Percentiles rank a stretch among this genome's conserved stretches.
These are phyloP conservation scores for Chlamydomonas schloesseri DNA, from an alignment of 139 green algal species.

Conservation along the genomic window DNA sequence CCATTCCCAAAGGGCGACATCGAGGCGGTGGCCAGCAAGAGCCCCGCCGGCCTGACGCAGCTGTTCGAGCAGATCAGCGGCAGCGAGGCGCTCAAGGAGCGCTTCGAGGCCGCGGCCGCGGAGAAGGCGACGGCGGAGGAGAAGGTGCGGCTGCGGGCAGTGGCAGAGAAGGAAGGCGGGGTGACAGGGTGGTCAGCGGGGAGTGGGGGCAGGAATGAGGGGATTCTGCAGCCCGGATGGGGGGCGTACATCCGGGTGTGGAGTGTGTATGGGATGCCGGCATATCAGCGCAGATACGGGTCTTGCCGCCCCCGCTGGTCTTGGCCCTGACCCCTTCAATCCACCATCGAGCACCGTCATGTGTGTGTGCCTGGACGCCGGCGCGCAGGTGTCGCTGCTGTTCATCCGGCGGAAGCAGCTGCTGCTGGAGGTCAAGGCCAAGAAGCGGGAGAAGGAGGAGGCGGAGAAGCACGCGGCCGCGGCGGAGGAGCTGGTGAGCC, in stretches of 20 bases:
- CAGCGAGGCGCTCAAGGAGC: slow-evolving; percentile 62
- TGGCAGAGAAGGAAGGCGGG: neutral
- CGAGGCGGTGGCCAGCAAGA: slow-evolving; percentile 91
- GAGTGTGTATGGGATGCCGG: neutral
- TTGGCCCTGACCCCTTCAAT: too few species aligned
- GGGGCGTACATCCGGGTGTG: too few species aligned
- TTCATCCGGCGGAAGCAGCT: slow-evolving; percentile 86
- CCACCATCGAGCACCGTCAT: too few species aligned
- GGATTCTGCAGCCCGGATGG: too few species aligned
- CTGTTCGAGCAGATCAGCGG: slow-evolving; percentile 95
- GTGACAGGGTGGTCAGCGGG: too few species aligned
- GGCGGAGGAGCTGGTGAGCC: slow-evolving; percentile 80
- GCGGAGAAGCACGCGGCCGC: slow-evolving; percentile 89
- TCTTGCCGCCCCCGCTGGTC: too few species aligned
- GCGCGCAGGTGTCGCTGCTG: slow-evolving; percentile 58
- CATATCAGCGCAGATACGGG: too few species aligned
- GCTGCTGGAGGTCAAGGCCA: slow-evolving; percentile 85
- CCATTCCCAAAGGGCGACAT: slow-evolving; percentile 99
- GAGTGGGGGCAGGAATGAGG: too few species aligned
- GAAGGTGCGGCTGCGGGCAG: slow-evolving; percentile 10
- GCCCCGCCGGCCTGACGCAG: slow-evolving; percentile 84
- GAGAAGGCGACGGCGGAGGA: slow-evolving; percentile 51
- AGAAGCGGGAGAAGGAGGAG: slow-evolving; percentile 98
- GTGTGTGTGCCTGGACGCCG: too few species aligned
- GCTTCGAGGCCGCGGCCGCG: slow-evolving; percentile 82